Base-by-base conservation (phyloP, 805 yeast genomes). In the Clavispora vitiphila region DNA sequence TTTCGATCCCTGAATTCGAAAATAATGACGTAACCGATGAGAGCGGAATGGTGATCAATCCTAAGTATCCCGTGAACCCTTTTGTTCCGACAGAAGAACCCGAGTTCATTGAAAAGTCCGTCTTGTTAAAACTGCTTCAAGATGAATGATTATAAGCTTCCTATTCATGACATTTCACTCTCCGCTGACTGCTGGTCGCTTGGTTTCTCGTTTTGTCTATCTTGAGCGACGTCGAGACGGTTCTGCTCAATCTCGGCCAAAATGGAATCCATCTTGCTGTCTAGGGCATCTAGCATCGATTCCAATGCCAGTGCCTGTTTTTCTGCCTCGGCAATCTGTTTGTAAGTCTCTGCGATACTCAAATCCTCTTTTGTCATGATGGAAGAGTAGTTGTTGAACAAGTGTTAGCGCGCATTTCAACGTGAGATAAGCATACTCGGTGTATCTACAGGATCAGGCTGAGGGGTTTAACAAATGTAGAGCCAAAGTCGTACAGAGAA, bases 11-110 rank as follows among this genome's bases (percentile, higher is more conserved):
- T 4, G 74, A 74, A 32, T 54, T 80, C 25, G 62, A 67, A 4
- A 67, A 64, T 16, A 44, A 43, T 14, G 42, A 36, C 22, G 21
- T 34, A 8, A 16, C 19, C 5, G 53, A 48, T 27, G 53, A 52
- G 4, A 57, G 54, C 12, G 39, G 35, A 16, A 35, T 46, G 25
- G 66, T 79, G 22, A 67, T 90, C 34, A 93, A 93, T 55, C 95
- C 96, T 0, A 61, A 67, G 9, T 65, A 76, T 43, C 80, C 85
- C 1, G 65, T 69, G 3, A 91, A 93, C 56, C 98, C 98, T 18
- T 88, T 89, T 54, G 62, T 67, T 2, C 61, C 60, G 18, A 71
- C 76, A 1, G 58, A 61, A 10, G 77, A 74, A 43, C 80, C 80
- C 0, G 83, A 78, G 51, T 78, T 81, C 46, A 60, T 83, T 4